phyloP scores from a whole-genome alignment of 139 green algal species.

The Chlamydomonas incerta region DNA sequence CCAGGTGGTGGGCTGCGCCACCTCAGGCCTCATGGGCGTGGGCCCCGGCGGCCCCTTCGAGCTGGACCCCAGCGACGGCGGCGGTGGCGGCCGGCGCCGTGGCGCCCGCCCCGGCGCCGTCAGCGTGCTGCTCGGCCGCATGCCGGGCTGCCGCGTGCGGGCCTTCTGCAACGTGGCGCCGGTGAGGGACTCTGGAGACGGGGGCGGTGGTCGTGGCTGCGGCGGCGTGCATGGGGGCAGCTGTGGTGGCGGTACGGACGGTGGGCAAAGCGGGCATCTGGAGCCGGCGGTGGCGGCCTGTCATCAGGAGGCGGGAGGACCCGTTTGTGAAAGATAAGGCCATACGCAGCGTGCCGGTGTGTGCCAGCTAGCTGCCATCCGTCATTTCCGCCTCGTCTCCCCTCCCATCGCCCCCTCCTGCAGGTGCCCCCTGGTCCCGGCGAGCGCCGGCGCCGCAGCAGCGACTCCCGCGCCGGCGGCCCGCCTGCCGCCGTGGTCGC shows the following conservation, averaged over 20 bases:
- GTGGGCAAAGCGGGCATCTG: no score
- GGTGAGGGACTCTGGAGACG: neutral
- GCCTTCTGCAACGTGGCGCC: slow-evolving; percentile 35
- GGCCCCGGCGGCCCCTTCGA: slow-evolving; percentile 21
- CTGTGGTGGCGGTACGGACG: no score
- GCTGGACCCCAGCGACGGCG: slow-evolving; percentile 5
- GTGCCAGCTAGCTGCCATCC: no score
- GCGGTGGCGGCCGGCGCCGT: neutral
- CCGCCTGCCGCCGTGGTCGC: neutral
- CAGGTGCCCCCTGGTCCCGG: neutral
- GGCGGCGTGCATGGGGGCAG: no score
- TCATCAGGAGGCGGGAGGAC: no score
- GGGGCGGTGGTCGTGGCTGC: neutral
- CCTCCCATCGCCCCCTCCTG: no score
- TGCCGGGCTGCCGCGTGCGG: slow-evolving; percentile 22
- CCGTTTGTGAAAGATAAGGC: no score
- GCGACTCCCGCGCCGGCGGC: neutral
- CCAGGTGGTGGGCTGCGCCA: slow-evolving; percentile 14
- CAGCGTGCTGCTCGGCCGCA: slow-evolving; percentile 17
- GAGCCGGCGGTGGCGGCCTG: no score
- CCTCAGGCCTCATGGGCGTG: slow-evolving; percentile 18
- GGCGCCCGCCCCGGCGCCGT: neutral
- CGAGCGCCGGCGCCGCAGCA: neutral
- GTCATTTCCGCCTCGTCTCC: no score
- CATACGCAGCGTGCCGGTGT: no score